Conservation (phyloP, 352 stramenopile genomes). For the Elongisporangium prolatum region DNA sequence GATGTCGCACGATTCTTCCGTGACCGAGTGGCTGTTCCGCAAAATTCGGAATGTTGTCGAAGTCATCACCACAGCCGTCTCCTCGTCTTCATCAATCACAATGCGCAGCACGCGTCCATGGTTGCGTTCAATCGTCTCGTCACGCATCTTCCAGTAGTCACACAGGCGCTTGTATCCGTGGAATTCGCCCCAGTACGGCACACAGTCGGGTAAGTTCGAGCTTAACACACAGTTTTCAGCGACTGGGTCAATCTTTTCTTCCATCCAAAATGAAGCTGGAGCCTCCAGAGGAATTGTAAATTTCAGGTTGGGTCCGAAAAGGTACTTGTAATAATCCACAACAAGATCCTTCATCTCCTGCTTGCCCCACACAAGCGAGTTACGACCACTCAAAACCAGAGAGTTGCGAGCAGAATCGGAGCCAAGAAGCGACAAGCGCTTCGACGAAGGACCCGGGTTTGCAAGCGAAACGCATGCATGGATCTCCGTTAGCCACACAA, state of each 20-base stretch:
- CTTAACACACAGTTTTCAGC: conserved; percentile 69
- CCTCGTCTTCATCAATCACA: conserved; percentile 81
- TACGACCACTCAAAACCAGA: conserved; percentile 10
- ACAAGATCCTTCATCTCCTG: conserved; percentile 76
- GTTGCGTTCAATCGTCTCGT: conserved; percentile 82
- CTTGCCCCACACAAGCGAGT: conserved; percentile 46
- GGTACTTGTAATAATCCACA: conserved; percentile 72
- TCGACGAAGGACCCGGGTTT: conserved; percentile 32
- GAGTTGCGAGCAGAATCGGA: conserved; percentile 28
- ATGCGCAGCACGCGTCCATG: conserved; percentile 78
- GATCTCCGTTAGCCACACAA: conserved; percentile 81
- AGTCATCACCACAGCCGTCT: conserved; percentile 86
- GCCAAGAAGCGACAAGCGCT: conserved; percentile 52
- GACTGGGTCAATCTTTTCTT: conserved; percentile 77
- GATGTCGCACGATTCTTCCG: conserved; percentile 85
- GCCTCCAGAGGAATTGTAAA: conserved; percentile 77
- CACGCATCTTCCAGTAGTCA: conserved; percentile 86
- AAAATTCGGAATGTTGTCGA: conserved; percentile 85
- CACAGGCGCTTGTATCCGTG: conserved; percentile 84
- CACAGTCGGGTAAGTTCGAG: conserved; percentile 80
- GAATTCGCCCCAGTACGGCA: conserved; percentile 87
- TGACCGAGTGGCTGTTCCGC: conserved; percentile 82
- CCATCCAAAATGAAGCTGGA: conserved; percentile 79
- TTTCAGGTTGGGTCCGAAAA: conserved; percentile 72
- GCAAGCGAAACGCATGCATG: conserved; percentile 53